Base-by-base conservation (phyloP, 495 filamentous ascomycete species). In the Penicillium dipodomyicola region DNA sequence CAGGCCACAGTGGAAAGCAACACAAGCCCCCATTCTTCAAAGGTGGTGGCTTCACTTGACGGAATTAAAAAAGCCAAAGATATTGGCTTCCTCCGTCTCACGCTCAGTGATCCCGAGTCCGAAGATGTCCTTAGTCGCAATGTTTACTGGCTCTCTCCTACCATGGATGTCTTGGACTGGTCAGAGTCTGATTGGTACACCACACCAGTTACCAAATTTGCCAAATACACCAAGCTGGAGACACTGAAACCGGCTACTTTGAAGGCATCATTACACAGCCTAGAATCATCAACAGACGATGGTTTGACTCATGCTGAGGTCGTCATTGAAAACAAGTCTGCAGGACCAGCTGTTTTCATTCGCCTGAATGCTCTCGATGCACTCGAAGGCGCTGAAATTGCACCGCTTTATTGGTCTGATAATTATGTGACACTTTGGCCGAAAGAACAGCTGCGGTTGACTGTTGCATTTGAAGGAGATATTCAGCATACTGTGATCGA, bases 351-450 rank as follows among this genome's bases (percentile, higher is more conserved):
- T 0, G 78, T 87, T 35, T 87, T 87, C 49, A 52, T 86, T 19
- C 73, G 71, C 4, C 52, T 87, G 23, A 73, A 72, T 46, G 61
- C 82, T 22, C 61, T 82, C 0, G 75, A 82, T 32, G 19, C 54
- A 10, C 49, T 50, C 4, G 56, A 62, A 0, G 68, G 73, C 0
- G 49, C 71, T 8, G 78, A 84, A 41, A 67, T 85, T 0, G 49
- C 76, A 15, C 82, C 82, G 3, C 68, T 84, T 6, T 76, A 70
- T 33, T 87, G 82, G 80, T 80, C 77, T 0, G 82, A 86, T 57
- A 87, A 87, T 47, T 87, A 87, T 56, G 69, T 87, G 14, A 85
- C 84, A 1, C 65, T 88, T 11, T 84, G 78, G 70, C 82, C 84
- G 5, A 60, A 69, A 14, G 85, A 88, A 67, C 79, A 70, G 50